Evolutionary conservation across 352 stramenopile genomes (phyloP).

Genomic region (Halophytophthora batemanensis): DNA sequence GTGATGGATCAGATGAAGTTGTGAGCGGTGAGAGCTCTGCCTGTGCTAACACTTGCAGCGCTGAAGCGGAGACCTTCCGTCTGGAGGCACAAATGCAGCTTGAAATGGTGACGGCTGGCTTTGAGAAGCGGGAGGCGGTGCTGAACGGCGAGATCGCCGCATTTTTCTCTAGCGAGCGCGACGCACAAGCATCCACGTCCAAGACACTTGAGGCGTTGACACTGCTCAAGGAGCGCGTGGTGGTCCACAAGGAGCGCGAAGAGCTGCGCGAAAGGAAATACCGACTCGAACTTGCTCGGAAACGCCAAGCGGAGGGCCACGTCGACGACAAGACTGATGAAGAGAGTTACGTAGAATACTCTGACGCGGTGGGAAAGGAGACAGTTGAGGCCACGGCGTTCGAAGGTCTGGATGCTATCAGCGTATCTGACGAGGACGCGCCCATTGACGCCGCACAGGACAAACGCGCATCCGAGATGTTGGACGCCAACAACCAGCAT

Average conservation of each 20-base stretch:
- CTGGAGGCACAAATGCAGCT: slow-evolving; percentile 35
- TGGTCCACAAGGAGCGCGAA: slow-evolving; percentile 59
- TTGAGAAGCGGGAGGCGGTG: slow-evolving; percentile 39
- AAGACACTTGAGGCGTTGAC: slow-evolving; percentile 40
- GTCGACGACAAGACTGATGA: not conserved
- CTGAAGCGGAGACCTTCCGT: slow-evolving; percentile 32
- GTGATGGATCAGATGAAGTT: slow-evolving; percentile 93
- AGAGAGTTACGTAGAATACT: slow-evolving; percentile 12
- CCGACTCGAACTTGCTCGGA: slow-evolving; percentile 45
- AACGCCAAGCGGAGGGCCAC: slow-evolving; percentile 27
- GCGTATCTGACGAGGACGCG: slow-evolving; percentile 20
- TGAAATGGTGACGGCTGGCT: slow-evolving; percentile 37
- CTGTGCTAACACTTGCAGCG: slow-evolving; percentile 53
- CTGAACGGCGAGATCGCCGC: slow-evolving; percentile 37
- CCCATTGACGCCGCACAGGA: slow-evolving; percentile 24
- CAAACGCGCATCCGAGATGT: slow-evolving; percentile 23
- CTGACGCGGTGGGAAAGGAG: slow-evolving; percentile 18
- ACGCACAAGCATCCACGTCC: slow-evolving; percentile 20
- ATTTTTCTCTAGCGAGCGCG: slow-evolving; percentile 39
- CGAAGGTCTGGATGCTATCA: slow-evolving; percentile 26
- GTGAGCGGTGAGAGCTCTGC: not conserved
- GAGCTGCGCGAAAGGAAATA: slow-evolving; percentile 60
- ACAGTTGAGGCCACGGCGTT: slow-evolving; percentile 20
- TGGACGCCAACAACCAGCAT: slow-evolving; percentile 27
- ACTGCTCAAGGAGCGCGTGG: slow-evolving; percentile 54